Evolutionary conservation across 148 eudicot species (phyloP).

Genomic region (Nyssa sinensis): DNA sequence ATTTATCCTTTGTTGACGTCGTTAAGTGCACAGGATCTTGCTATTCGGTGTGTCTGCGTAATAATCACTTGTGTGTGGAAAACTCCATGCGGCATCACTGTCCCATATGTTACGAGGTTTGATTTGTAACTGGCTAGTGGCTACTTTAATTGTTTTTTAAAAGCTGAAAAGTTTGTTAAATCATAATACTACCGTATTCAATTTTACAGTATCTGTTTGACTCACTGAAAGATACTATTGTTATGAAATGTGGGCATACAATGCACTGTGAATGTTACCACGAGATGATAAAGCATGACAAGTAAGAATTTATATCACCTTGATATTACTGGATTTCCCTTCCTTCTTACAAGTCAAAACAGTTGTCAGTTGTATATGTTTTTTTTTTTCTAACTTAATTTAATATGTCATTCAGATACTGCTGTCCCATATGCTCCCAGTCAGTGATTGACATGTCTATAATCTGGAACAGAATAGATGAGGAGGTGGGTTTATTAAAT

Average conservation of each 20-base stretch:
- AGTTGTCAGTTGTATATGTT: not conserved
- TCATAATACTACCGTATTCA: slow-evolving; percentile 2
- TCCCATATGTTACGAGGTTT: slow-evolving; percentile 93
- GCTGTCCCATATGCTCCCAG: slow-evolving; percentile 92
- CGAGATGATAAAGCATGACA: slow-evolving; percentile 89
- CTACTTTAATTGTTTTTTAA: slow-evolving; percentile 14
- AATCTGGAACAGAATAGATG: slow-evolving; percentile 81
- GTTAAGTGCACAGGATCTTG: slow-evolving; percentile 59
- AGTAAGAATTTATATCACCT: slow-evolving; percentile 45
- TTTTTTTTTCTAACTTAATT: slow-evolving; percentile 2
- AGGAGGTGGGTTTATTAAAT: slow-evolving; percentile 54
- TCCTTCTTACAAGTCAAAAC: not conserved
- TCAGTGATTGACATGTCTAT: slow-evolving; percentile 81
- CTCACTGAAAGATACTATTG: slow-evolving; percentile 79
- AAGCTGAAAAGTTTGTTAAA: not conserved
- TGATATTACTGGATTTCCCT: not conserved
- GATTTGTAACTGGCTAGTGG: slow-evolving; percentile 1
- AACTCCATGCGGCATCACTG: slow-evolving; percentile 96
- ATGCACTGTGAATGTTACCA: slow-evolving; percentile 85
- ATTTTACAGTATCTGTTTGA: slow-evolving; percentile 83
- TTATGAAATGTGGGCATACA: slow-evolving; percentile 95
- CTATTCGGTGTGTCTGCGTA: slow-evolving; percentile 64
- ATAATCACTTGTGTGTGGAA: slow-evolving; percentile 84
- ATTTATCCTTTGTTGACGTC: slow-evolving; percentile 7
- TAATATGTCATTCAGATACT: slow-evolving; percentile 43